Conservation (phyloP, 2,329 filamentous ascomycete species). For the Phialophora expanda region DNA sequence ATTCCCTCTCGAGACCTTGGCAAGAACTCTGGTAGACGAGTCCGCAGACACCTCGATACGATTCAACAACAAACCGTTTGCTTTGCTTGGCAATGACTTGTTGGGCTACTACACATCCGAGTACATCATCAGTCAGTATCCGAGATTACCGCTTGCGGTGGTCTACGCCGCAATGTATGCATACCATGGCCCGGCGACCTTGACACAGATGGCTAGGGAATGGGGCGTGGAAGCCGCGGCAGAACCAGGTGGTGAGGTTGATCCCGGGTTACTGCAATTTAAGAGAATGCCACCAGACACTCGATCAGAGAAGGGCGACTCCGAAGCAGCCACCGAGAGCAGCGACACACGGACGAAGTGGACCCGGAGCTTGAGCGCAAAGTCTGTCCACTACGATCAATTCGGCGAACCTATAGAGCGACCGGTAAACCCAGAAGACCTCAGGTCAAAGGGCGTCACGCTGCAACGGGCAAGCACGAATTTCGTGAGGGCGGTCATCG, state of each 20-base stretch:
- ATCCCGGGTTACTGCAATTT: conserved; percentile 88
- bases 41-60: conserved; percentile 78
- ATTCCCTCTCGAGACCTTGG: conserved; percentile 84
- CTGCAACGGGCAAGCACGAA: conserved; percentile 68
- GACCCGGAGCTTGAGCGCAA: conserved; percentile 74
- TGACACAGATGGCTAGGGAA: conserved; percentile 74
- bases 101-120: conserved; percentile 89
- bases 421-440: conserved; percentile 30
- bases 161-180: conserved; percentile 84
- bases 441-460: conserved; percentile 47
- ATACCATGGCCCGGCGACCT: conserved; percentile 76
- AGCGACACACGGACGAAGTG: conserved; percentile 45
- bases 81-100: conserved; percentile 79
- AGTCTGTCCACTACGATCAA: conserved; percentile 80
- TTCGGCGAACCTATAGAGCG: conserved; percentile 71
- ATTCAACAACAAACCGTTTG: conserved; percentile 88
- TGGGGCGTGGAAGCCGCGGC: conserved; percentile 94
- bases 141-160: conserved; percentile 86
- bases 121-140: conserved; percentile 85
- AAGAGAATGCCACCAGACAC: conserved; percentile 52
- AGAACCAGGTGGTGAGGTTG: conserved; percentile 85
- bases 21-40: conserved; percentile 80
- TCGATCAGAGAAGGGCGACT: conserved; percentile 21
- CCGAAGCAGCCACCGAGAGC: conserved; percentile 54
- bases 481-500: conserved; percentile 83